Evolutionary conservation across 1,139 yeast species (phyloP).

Genomic region (Kodamaea derodonti): DNA sequence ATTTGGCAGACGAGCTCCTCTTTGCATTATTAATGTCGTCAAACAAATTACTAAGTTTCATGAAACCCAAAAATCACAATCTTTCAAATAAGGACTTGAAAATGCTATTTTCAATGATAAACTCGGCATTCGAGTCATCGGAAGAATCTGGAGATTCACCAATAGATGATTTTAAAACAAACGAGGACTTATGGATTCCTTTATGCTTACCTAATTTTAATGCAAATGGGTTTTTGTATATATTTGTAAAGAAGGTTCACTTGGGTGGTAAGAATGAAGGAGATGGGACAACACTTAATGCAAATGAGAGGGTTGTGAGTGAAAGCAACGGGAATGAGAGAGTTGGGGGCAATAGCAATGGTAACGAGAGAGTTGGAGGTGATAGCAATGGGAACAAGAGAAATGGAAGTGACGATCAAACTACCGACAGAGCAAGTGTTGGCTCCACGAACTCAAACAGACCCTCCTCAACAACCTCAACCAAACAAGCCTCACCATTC

Average conservation of each 20-base stretch:
- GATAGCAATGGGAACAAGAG: too few species aligned
- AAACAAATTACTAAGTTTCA: slow-evolving; percentile 24
- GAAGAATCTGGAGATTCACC: slow-evolving; percentile 6
- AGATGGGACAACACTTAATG: too few species aligned
- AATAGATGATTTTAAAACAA: slow-evolving; percentile 12
- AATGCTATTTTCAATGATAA: slow-evolving; percentile 27
- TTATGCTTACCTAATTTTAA: slow-evolving; percentile 90
- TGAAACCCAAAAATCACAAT: slow-evolving; percentile 35
- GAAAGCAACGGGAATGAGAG: too few species aligned
- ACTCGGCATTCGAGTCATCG: slow-evolving; percentile 21
- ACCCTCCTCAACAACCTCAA: too few species aligned
- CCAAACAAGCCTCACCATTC: background rate
- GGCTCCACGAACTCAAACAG: too few species aligned
- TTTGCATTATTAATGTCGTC: slow-evolving; percentile 27
- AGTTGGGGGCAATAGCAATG: too few species aligned
- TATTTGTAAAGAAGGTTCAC: slow-evolving; percentile 63
- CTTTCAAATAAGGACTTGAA: slow-evolving; percentile 31
- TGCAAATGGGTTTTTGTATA: slow-evolving; percentile 79
- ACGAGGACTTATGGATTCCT: slow-evolving; percentile 89
- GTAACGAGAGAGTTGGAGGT: too few species aligned
- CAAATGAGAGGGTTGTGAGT: slow-evolving; percentile 16
- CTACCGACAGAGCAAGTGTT: too few species aligned
- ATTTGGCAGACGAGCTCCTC: slow-evolving; percentile 27
- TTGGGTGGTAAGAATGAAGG: slow-evolving; percentile 19
- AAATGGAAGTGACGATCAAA: too few species aligned